A percentile compares a stretch with the other conserved stretches of the same genome.
phyloP scores from a whole-genome alignment of 495 filamentous ascomycete species.

The Cudoniella acicularis region DNA sequence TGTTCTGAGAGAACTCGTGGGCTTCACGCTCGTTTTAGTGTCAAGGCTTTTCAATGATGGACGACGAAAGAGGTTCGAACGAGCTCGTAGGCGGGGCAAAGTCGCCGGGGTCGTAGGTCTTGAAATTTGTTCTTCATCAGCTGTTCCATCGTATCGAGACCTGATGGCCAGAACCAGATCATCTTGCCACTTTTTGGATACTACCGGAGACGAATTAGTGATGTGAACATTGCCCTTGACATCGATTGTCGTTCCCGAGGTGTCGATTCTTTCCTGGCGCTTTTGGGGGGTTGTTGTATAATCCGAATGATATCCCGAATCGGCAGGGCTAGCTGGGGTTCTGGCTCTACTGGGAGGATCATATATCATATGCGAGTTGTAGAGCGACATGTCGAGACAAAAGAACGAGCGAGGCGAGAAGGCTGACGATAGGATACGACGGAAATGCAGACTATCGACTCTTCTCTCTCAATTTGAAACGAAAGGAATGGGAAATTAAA shows the following conservation, averaged over 20 bases:
- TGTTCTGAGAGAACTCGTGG: slow-evolving; percentile 9
- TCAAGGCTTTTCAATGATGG: slow-evolving; percentile 22
- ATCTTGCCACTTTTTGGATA: background rate
- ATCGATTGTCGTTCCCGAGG: background rate
- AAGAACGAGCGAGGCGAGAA: slow-evolving; percentile 19
- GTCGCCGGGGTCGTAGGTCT: slow-evolving; percentile 2
- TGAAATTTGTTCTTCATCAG: background rate
- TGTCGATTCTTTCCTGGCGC: background rate
- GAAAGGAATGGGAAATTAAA: slow-evolving; percentile 2
- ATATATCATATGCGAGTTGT: background rate
- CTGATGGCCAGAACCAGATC: background rate
- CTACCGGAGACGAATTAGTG: background rate
- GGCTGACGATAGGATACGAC: slow-evolving; percentile 21
- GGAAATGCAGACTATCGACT: slow-evolving; percentile 20
- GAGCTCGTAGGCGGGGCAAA: slow-evolving; percentile 10
- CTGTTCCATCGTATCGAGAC: slow-evolving; percentile 10
- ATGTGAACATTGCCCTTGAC: background rate
- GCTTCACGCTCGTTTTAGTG: slow-evolving; percentile 13
- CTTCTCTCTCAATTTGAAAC: slow-evolving; percentile 19
- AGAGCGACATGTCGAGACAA: slow-evolving; percentile 12
- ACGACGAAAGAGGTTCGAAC: slow-evolving; percentile 7
- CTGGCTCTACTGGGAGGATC: too few relatives aligned
- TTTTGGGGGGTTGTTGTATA: background rate
- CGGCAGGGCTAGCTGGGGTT: background rate
- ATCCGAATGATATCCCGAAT: slow-evolving; percentile 8